Base-by-base conservation (phyloP, 2,329 filamentous ascomycete species). In the Cladophialophora carrionii region DNA sequence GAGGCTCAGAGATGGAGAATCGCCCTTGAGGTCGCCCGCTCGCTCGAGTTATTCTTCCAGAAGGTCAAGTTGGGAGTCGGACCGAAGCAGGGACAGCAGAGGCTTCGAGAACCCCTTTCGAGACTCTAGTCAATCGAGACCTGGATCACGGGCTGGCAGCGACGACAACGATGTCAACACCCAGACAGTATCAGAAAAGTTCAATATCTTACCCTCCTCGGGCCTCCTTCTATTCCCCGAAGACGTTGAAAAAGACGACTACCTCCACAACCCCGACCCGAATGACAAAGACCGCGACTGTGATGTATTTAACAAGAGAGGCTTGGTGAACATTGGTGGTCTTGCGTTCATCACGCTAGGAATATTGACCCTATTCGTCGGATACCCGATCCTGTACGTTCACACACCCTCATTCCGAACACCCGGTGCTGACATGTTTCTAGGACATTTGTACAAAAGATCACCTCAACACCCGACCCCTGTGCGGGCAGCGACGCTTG, bases 211-310 rank as follows among this genome's bases (percentile, higher is more conserved):
- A 74, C 88, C 88, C 0, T 88, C 86, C 2, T 85, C 87, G 14
- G 87, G 87, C 5, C 76, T 90, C 59, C 74, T 91, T 48, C 77
- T 90, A 22, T 90, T 88, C 71, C 88, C 88, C 0, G 87, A 90
- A 74, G 88, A 90, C 72, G 85, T 90, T 24, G 88, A 91, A 74
- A 89, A 89, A 72, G 88, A 91, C 73, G 88, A 91, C 72, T 88
- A 85, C 68, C 73, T 91, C 67, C 88, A 91, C 73, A 90, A 90
- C 71, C 88, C 88, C 0, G 87, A 88, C 71, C 85, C 87, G 1
- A 83, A 83, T 59, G 87, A 90, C 54, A 82, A 87, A 48, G 77
- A 82, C 57, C 81, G 84, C 53, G 85, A 88, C 68, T 88, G 87
- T 71, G 85, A 89, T 72, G 79, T 90, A 48, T 90, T 85, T 74